Base-by-base conservation (phyloP, 2,329 filamentous ascomycete species). In the Ophiostoma angusticollis region DNA sequence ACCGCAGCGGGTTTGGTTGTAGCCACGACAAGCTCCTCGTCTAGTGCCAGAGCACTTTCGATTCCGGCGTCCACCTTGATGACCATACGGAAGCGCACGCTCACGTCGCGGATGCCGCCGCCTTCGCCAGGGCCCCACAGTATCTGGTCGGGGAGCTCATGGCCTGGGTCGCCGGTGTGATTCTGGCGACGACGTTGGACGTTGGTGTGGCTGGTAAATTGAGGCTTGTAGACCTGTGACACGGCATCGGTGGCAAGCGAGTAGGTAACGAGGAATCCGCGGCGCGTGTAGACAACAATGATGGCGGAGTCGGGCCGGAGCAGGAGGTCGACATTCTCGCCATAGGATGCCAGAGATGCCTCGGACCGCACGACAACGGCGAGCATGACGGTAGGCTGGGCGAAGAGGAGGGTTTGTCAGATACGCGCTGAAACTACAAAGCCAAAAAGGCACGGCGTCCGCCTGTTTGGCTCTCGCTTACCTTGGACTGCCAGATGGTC, bases 21-120 rank as follows among this genome's bases (percentile, higher is more conserved):
- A 5, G 91, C 84, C 37, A 98, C 87, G 17, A 96, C 70, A 29
- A 98, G 66, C 58, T 96, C 91, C 40, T 94, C 84, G 48, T 96
- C 91, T 17, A 96, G 69, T 3, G 91, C 89, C 39, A 96, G 63
- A 9, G 84, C 85, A 52, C 79, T 84, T 49, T 79, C 78, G 50
- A 98, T 95, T 3, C 91, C 91, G 3, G 91, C 91, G 59, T 98
- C 91, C 14, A 98, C 85, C 56, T 93, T 93, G 54, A 98, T 96
- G 12, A 94, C 89, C 83, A 95, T 94, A 41, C 89, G 76, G 59
- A 98, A 98, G 9, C 85, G 81, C 35, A 98, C 71, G 51, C 81
- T 93, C 40, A 93, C 76, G 59, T 98, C 91, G 38, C 77, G 74
- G 36, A 94, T 78, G 4, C 84, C 84, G 35, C 72, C 72, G 9